A percentile compares a stretch with the other conserved stretches of the same genome.
These are phyloP conservation scores for Pleurotus djamor DNA, from an alignment of 768 basidiomycete genomes.

Conservation along the genomic window DNA sequence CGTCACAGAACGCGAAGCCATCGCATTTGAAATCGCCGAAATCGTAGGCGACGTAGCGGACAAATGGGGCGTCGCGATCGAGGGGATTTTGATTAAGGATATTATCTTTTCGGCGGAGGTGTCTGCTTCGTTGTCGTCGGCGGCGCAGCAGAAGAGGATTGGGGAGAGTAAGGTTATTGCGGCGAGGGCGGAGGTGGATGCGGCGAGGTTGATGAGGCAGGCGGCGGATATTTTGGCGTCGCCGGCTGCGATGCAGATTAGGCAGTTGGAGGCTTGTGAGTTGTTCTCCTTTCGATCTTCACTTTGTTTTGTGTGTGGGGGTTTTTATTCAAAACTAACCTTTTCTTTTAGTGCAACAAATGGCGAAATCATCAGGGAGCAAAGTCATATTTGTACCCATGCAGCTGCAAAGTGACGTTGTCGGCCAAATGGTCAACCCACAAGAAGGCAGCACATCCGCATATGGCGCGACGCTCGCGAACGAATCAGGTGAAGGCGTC, in stretches of 20 bases:
- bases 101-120: conserved; percentile 93
- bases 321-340: too few relatives aligned
- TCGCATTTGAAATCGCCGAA: conserved; percentile 95
- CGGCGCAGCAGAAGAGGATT: conserved; percentile 95
- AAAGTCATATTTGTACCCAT: conserved; percentile 96
- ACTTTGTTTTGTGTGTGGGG: background rate
- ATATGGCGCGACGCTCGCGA: conserved; percentile 23
- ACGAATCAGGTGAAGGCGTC: conserved; percentile 37
- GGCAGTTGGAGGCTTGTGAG: conserved; percentile 85
- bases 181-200: conserved; percentile 93
- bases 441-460: conserved; percentile 20
- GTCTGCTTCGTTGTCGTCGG: conserved; percentile 87
- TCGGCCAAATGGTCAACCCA: conserved; percentile 40
- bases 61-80: conserved; percentile 97
- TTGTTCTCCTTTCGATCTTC: background rate
- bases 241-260: conserved; percentile 97
- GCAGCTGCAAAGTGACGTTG: conserved; percentile 79
- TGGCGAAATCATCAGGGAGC: conserved; percentile 86
- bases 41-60: conserved; percentile 91
- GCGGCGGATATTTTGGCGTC: conserved; percentile 94
- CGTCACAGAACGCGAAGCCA: conserved; percentile 95
- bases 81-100: conserved; percentile 94
- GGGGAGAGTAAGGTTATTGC: conserved; percentile 97
- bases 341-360: conserved; percentile 64
- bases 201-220: conserved; percentile 94